A percentile compares a stretch with the other conserved stretches of the same genome.
Conservation (phyloP, 169 alveolate species). For the Cryptosporidium ubiquitum region DNA sequence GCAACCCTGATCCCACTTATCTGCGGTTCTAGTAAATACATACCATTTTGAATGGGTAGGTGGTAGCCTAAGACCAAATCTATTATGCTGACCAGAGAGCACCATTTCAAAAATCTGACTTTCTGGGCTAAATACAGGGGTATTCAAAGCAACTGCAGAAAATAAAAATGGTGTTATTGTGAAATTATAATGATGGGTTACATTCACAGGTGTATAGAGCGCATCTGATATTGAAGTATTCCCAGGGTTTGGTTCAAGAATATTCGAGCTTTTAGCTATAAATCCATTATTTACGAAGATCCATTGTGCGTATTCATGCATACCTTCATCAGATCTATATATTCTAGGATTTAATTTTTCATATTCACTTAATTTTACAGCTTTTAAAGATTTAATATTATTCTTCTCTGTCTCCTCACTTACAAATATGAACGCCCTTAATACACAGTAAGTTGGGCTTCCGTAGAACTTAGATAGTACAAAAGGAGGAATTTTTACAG, state of each 20-base stretch:
- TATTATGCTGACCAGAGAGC: slow-evolving; percentile 62
- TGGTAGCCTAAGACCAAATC: slow-evolving; percentile 67
- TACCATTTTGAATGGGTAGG: slow-evolving; percentile 67
- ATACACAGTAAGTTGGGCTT: slow-evolving; percentile 58
- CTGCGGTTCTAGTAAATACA: slow-evolving; percentile 56
- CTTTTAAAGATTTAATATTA: neutral
- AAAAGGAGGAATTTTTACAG: slow-evolving; percentile 51
- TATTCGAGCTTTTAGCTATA: slow-evolving; percentile 7
- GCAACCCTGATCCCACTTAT: slow-evolving; percentile 74
- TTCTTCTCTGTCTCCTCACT: slow-evolving; percentile 12
- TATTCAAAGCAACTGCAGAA: slow-evolving; percentile 39
- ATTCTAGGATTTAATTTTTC: slow-evolving; percentile 13
- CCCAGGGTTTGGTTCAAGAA: slow-evolving; percentile 52
- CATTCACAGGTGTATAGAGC: slow-evolving; percentile 36
- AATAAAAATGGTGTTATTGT: slow-evolving; percentile 67
- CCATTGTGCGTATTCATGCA: slow-evolving; percentile 74
- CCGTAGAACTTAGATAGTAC: slow-evolving; percentile 22
- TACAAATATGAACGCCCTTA: slow-evolving; percentile 54
- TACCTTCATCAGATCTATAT: slow-evolving; percentile 63
- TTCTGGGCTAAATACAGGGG: slow-evolving; percentile 62
- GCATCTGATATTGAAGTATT: slow-evolving; percentile 59
- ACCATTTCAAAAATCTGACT: slow-evolving; percentile 70
- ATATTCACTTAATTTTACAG: slow-evolving; percentile 21
- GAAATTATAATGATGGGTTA: slow-evolving; percentile 51
- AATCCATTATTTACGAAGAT: slow-evolving; percentile 59